Base-by-base conservation (phyloP, 2,329 filamentous ascomycete species). In the Aspergillus tanneri region DNA sequence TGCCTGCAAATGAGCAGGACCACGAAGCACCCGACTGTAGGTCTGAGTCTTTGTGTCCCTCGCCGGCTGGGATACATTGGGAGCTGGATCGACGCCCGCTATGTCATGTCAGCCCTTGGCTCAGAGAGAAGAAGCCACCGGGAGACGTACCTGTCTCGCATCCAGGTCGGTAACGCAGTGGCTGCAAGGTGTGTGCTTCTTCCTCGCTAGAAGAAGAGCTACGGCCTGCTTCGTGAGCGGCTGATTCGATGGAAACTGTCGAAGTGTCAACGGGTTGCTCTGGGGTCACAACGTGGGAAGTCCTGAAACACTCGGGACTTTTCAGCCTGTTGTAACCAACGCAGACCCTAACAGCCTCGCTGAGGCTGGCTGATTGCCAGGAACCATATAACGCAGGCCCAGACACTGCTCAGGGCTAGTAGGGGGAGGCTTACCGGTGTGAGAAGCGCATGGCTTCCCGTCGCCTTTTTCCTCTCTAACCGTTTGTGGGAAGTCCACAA, bases 11-110 rank as follows among this genome's bases (percentile, higher is more conserved):
- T 37, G 45, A 19, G 34, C 30, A 43, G 27, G 10, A 5, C 19
- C 41, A 3, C 45, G 45, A 35, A 46, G 49, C 14, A 52, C 47
- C 19, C 42, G 46, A 23, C 37, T 24, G n/a, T 8, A 14, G 6
- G 22, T 32, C 22, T 19, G 36, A 12, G 21, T 19, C 23, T 38
- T 23, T 21, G 36, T 22, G 22, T 38, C 36, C 19, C n/a, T 38
- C 3, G 34, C 16, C 4, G 12, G 12, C 16, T 34, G 14, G 19
- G 30, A 16, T 34, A 18, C 14, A 9, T 19, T 14, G 19, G 30
- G 14, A 9, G 30, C 7, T 16, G n/a, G n/a, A n/a, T 34, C 10
- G 30, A 18, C 19, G 30, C 19, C 30, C 19, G 14, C 30, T 19
- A 16, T n/a, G n/a, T n/a, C 6, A 19, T 18, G 30, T 34, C 10